Base-by-base conservation (phyloP, 148 eudicot genomes). In the Rheum nobile region DNA sequence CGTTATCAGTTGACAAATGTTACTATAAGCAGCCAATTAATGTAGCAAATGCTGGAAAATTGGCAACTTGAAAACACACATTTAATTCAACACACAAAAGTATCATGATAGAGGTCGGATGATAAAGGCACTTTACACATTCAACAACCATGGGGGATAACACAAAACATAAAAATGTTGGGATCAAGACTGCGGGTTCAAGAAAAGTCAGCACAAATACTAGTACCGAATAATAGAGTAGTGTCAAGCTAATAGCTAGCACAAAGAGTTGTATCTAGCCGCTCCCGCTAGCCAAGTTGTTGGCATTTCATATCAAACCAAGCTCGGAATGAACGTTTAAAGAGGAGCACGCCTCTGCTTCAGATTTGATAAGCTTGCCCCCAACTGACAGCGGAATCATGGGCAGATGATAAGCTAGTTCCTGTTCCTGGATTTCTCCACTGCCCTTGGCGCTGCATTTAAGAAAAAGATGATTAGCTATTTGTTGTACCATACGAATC, bases 361-460 rank as follows among this genome's bases (percentile, higher is more conserved):
- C 22, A 32, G 70, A 65, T 0, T 65, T 29, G 17, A 59, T 28
- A 29, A 4, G 26, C 75, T 65, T 32, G 22, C 70, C 39, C 31
- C 70, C 70, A 65, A 65, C 70, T 65, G 41, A 65, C 70, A 14
- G 22, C 8, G 31, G 22, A 76, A 50, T 54, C 61, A 42, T 52
- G 74, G 71, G 29, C 44, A 65, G 59, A 74, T 38, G 32, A 39
- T 65, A 32, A n/a, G 68, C 76, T 80, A 78, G 81, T 65, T 76
- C 35, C 65, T 74, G 79, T 55, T 78, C 76, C 41, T 71, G 78
- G 44, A 70, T 76, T 80, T 80, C 72, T 85, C 85, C 38, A 52
- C 63, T 4, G 81, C 75, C 74, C 83, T 75, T 31, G 85, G 87
- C 41, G 87, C 87, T 85, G 83, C 78, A 41, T 71, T 38, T 41